A percentile compares a stretch with the other conserved stretches of the same genome.
Evolutionary conservation across 208 protist genomes (phyloP).

Genomic region (Crithidia fasciculata): DNA sequence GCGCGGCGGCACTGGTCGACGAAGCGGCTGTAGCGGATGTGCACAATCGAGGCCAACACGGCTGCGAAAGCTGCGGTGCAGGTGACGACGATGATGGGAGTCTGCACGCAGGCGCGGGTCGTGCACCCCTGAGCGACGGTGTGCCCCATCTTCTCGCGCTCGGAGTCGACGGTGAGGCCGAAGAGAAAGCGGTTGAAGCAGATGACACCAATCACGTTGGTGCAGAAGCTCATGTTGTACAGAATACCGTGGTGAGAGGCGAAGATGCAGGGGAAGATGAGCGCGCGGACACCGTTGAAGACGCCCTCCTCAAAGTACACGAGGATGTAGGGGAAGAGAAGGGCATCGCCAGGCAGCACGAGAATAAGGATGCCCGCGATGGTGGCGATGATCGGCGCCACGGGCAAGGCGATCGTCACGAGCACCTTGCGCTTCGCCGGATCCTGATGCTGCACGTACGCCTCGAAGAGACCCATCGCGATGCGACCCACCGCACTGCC

Average conservation of each 20-base stretch:
- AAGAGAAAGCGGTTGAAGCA: constrained; percentile 78
- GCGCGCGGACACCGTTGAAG: constrained; percentile 55
- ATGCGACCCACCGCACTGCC: constrained; percentile 64
- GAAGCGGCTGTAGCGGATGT: constrained; percentile 64
- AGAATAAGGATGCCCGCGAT: constrained; percentile 66
- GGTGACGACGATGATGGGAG: constrained; percentile 59
- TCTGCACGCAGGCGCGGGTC: constrained; percentile 41
- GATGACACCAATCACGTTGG: constrained; percentile 61
- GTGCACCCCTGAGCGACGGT: constrained; percentile 44
- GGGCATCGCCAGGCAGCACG: constrained; percentile 55
- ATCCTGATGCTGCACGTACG: constrained; percentile 64
- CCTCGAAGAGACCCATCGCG: constrained; percentile 67
- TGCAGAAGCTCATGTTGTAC: constrained; percentile 74
- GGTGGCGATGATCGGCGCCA: constrained; percentile 53
- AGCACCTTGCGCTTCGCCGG: constrained; percentile 49
- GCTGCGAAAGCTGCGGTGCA: constrained; percentile 41
- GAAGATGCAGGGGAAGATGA: constrained; percentile 72
- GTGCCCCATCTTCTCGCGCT: constrained; percentile 53
- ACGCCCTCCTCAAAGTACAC: constrained; percentile 76
- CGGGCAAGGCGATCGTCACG: constrained; percentile 55
- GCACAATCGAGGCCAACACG: constrained; percentile 42
- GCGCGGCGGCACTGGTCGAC: constrained; percentile 25
- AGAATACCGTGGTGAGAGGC: constrained; percentile 51
- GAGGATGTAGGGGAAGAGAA: constrained; percentile 72
- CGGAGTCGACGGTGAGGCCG: constrained; percentile 53